Evolutionary conservation across 2,329 filamentous ascomycete species (phyloP).

Genomic region (Monosporascus sp.): DNA sequence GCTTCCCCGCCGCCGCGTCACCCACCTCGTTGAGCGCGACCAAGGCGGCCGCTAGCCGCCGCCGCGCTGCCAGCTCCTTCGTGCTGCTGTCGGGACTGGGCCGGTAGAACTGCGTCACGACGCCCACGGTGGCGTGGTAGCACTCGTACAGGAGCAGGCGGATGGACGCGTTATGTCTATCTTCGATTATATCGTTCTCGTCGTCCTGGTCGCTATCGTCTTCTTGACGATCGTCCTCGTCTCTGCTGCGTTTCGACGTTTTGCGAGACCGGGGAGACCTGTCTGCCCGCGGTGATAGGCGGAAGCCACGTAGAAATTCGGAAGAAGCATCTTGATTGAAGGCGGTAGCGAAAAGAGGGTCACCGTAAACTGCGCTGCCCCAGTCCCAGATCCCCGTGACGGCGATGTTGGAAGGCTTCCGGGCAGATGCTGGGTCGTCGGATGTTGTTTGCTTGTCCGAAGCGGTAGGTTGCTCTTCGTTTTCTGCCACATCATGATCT

Average conservation of each 20-base stretch:
- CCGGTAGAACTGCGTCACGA: conserved; percentile 53
- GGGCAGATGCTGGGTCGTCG: conserved; percentile 1
- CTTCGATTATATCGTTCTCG: conserved; percentile 33
- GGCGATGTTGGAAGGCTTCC: conserved; percentile 16
- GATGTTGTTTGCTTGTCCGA: conserved; percentile 1
- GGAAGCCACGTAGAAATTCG: conserved; percentile 45
- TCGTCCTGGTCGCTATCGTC: conserved; percentile 5
- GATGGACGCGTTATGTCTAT: conserved; percentile 35
- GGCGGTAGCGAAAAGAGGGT: conserved; percentile 47
- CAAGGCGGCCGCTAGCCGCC: conserved; percentile 43
- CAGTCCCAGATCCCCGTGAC: conserved; percentile 53
- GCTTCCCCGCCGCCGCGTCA: conserved; percentile 24
- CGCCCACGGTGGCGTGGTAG: conserved; percentile 47
- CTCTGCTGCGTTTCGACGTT: not conserved
- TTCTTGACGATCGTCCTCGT: conserved; percentile 1
- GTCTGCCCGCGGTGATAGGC: conserved; percentile 2
- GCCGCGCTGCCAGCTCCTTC: conserved; percentile 48
- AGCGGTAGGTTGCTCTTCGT: conserved; percentile 1
- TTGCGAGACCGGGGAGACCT: not conserved
- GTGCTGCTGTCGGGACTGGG: conserved; percentile 40
- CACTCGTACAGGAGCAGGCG: conserved; percentile 53
- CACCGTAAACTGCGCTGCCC: conserved; percentile 55
- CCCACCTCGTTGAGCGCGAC: conserved; percentile 38
- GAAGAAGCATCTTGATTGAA: conserved; percentile 41
- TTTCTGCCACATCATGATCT: conserved; percentile 3